A percentile compares a stretch with the other conserved stretches of the same genome.
These are phyloP conservation scores for Metschnikowia hibisci DNA, from an alignment of 805 yeast genomes.

Conservation along the genomic window DNA sequence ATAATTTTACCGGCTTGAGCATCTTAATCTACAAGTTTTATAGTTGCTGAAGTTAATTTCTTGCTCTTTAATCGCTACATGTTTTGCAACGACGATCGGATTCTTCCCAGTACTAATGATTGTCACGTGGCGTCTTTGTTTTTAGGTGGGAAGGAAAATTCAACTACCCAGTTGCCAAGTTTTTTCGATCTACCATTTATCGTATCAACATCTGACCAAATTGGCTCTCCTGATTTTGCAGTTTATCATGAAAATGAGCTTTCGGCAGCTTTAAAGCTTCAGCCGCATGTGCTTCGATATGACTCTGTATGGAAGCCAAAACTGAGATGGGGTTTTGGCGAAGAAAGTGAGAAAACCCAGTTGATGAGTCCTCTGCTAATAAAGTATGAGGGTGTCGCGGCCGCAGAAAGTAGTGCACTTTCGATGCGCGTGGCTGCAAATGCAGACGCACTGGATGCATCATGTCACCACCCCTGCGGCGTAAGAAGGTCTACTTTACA, in stretches of 20 bases:
- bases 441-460: neutral
- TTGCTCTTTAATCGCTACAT: neutral
- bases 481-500: slow-evolving; percentile 1
- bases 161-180: neutral
- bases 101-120: neutral
- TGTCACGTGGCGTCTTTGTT: neutral
- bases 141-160: neutral
- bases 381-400: no score
- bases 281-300: slow-evolving; percentile 1
- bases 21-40: no score
- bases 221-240: no score
- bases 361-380: no score
- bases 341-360: no score
- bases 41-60: neutral
- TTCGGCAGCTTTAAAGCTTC: neutral
- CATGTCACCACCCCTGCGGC: neutral
- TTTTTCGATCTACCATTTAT: neutral
- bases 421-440: slow-evolving; percentile 2
- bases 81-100: slow-evolving; percentile 3
- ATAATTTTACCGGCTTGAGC: no score
- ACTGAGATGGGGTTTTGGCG: neutral
- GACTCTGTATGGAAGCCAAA: neutral
- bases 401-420: no score
- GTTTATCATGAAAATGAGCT: neutral
- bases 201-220: neutral